phyloP scores from a whole-genome alignment of 495 filamentous ascomycete species.

The Amorphotheca resinae region DNA sequence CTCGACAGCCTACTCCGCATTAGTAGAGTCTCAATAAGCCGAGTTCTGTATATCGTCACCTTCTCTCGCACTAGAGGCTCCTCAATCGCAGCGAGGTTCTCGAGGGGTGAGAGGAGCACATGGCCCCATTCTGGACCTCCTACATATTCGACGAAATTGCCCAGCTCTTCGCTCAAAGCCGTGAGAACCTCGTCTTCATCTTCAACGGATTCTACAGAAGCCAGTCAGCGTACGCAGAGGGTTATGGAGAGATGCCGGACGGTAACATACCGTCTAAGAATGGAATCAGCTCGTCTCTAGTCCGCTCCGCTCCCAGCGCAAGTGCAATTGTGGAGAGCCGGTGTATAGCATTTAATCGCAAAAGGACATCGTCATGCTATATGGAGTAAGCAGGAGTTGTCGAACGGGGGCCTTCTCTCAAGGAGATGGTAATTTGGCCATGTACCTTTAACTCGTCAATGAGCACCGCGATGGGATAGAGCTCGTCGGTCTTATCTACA shows the following conservation, averaged over 20 bases:
- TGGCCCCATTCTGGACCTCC: constrained; percentile 88
- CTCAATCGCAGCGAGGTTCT: constrained; percentile 96
- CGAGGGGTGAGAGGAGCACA: constrained; percentile 89
- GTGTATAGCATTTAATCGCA: constrained; percentile 96
- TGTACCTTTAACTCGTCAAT: constrained; percentile 98
- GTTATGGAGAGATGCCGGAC: neutral
- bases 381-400: constrained; percentile 15
- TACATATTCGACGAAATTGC: constrained; percentile 93
- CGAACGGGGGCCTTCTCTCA: too few species aligned
- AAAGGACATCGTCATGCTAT: constrained; percentile 94
- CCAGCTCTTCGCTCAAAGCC: constrained; percentile 90
- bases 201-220: constrained; percentile 76
- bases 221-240: constrained; percentile 3
- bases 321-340: constrained; percentile 95
- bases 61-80: constrained; percentile 96
- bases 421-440: too few species aligned
- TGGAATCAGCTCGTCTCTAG: constrained; percentile 93
- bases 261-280: constrained; percentile 74
- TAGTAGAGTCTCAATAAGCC: constrained; percentile 10
- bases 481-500: constrained; percentile 68
- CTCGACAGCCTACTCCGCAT: constrained; percentile 66
- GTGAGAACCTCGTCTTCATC: constrained; percentile 98
- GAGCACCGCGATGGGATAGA: constrained; percentile 97
- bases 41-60: too few species aligned
- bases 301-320: constrained; percentile 86